Percentiles rank a stretch among this genome's conserved stretches.
Evolutionary conservation across 495 filamentous ascomycete species (phyloP).

Genomic region (Massariosphaeria phaeospora): DNA sequence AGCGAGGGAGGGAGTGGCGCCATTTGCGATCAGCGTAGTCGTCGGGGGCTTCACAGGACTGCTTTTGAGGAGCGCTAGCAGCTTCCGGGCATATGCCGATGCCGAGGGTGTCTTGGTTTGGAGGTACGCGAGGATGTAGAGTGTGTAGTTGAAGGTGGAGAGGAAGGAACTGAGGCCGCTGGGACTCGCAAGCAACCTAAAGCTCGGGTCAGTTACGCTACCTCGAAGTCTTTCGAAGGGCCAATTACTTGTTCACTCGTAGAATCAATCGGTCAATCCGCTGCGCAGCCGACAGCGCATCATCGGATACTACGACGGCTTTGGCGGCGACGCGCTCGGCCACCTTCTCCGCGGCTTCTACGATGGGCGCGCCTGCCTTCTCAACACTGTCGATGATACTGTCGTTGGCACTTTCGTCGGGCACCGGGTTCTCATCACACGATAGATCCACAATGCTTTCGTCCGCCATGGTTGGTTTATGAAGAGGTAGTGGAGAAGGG

Average conservation of each 20-base stretch:
- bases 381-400: too few species aligned
- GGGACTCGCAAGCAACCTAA: slow-evolving; percentile 36
- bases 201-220: neutral
- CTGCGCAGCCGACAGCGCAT: slow-evolving; percentile 18
- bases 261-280: slow-evolving; percentile 34
- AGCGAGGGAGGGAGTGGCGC: slow-evolving; percentile 23
- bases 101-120: slow-evolving; percentile 30
- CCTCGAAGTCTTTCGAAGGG: neutral
- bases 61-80: slow-evolving; percentile 27
- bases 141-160: slow-evolving; percentile 40
- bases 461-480: too few species aligned
- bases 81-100: slow-evolving; percentile 15
- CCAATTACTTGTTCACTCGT: slow-evolving; percentile 38
- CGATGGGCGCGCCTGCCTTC: slow-evolving; percentile 21
- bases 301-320: slow-evolving; percentile 11
- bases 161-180: slow-evolving; percentile 40
- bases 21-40: slow-evolving; percentile 15
- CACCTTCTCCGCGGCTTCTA: slow-evolving; percentile 14
- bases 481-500: too few species aligned
- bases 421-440: too few species aligned
- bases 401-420: slow-evolving; percentile 15
- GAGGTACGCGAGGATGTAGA: slow-evolving; percentile 40
- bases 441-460: too few species aligned
- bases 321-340: slow-evolving; percentile 12
- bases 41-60: slow-evolving; percentile 13